Evolutionary conservation across 331 rosid species (phyloP), one percentile per base, ranked within the genome.

Genomic region (Quercus tomentella): DNA sequence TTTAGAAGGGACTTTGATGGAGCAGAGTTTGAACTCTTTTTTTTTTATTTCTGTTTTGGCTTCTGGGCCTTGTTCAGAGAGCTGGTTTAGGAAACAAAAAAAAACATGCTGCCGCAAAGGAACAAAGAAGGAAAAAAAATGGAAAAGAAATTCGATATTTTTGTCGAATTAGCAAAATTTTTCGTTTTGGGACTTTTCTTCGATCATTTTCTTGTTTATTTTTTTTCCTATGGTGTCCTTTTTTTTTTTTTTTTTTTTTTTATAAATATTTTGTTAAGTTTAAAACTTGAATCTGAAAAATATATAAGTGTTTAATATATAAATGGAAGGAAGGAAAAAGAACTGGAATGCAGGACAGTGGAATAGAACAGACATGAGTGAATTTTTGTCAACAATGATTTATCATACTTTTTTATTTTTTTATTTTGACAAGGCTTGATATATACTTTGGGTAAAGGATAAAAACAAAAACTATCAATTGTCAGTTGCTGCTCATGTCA

Each of bases 1-100:
- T 41, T 41, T 43, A n/a, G 8, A 3, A 57, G 74, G 74, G 45
- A 45, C 21, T 65, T 49, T 68, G 26, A 63, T 51, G 63, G 45
- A 49, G 17, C 43, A 9, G 21, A 9, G 16, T 35, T 18, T 31
- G 72, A 17, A 22, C 70, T 74, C 77, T 25, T 70, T 51, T 25
- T n/a, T 30, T 69, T 78, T 37, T 7, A 65, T 8, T 41, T 67
- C 51, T 67, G 37, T 67, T 20, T 33, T 12, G 33, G 35, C 51
- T 71, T 71, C 73, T 55, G 72, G 72, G 73, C 74, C 78, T 77
- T 82, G 82, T 80, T 76, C 77, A 67, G 79, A 41, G 45, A 41
- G 45, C 60, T 16, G 55, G 83, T 69, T 56, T 58, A 37, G 82
- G 43, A 45, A 61, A 56, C 23, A 56, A 12, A 43, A 61, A 61